A percentile compares a stretch with the other conserved stretches of the same genome.
phyloP scores from a whole-genome alignment of 257 asterid species.

The Lycium ferocissimum region DNA sequence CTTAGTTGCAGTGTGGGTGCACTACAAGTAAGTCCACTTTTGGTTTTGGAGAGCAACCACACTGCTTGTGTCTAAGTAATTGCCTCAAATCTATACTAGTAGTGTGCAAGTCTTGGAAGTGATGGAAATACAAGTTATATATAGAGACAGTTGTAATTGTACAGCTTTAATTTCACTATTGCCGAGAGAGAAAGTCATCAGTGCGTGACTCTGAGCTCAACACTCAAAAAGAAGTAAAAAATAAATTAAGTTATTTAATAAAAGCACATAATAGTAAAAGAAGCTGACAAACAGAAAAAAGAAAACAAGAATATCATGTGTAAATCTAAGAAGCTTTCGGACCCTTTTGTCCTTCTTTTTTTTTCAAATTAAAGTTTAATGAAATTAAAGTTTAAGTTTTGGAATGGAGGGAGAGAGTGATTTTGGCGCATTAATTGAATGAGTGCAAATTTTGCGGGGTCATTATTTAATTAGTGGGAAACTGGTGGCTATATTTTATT shows the following conservation, averaged over 20 bases:
- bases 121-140: slow-evolving; percentile 5
- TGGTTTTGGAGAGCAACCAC: slow-evolving; percentile 24
- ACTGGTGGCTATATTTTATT: neutral
- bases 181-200: slow-evolving; percentile 26
- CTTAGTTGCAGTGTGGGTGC: slow-evolving; percentile 20
- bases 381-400: neutral
- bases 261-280: slow-evolving; percentile 26
- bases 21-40: neutral
- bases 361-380: neutral
- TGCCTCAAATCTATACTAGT: neutral
- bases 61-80: slow-evolving; percentile 23
- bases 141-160: slow-evolving; percentile 26
- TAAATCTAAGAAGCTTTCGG: slow-evolving; percentile 20
- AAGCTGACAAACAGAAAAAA: slow-evolving; percentile 23
- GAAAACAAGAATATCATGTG: slow-evolving; percentile 25
- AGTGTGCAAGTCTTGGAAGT: slow-evolving; percentile 23
- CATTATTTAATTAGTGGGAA: slow-evolving; percentile 1
- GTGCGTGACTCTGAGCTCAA: slow-evolving; percentile 30
- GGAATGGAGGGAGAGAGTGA: neutral
- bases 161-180: slow-evolving; percentile 26
- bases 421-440: slow-evolving; percentile 27
- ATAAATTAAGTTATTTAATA: no score
- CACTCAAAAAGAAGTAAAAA: neutral
- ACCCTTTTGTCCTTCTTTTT: neutral
- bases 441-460: slow-evolving; percentile 18